Conservation (phyloP, 345 rosid species). For the Hibiscus syriacus region DNA sequence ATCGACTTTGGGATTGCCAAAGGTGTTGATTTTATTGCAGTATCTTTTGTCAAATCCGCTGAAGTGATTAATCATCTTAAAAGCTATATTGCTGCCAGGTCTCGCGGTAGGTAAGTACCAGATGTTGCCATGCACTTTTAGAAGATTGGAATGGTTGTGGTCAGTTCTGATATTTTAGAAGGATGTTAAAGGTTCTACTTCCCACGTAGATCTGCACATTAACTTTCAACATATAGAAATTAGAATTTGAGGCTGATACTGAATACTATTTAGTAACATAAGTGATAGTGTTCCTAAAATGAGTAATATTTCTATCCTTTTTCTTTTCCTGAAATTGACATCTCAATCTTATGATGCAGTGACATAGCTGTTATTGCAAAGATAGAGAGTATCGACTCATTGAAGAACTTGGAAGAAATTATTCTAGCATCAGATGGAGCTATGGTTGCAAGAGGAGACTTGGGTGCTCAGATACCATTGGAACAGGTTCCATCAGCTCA, state of each 20-base stretch:
- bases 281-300: neutral
- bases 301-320: neutral
- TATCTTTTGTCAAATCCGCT: too few relatives aligned
- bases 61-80: too few relatives aligned
- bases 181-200: neutral
- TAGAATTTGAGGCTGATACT: neutral
- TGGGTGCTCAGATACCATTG: too few relatives aligned
- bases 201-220: neutral
- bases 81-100: too few relatives aligned
- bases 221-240: neutral
- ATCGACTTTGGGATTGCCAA: conserved; percentile 93
- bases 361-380: conserved; percentile 89
- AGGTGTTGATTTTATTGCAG: too few relatives aligned
- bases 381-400: conserved; percentile 93
- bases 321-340: neutral
- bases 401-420: too few relatives aligned
- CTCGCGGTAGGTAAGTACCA: conserved; percentile 58
- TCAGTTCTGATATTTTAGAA: neutral
- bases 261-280: neutral
- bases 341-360: conserved; percentile 32
- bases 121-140: neutral
- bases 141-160: neutral
- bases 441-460: too few relatives aligned
- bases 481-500: too few relatives aligned
- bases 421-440: too few relatives aligned